Evolutionary conservation across 768 basidiomycete genomes (phyloP).

Genomic region (Sarcodon aspratus): DNA sequence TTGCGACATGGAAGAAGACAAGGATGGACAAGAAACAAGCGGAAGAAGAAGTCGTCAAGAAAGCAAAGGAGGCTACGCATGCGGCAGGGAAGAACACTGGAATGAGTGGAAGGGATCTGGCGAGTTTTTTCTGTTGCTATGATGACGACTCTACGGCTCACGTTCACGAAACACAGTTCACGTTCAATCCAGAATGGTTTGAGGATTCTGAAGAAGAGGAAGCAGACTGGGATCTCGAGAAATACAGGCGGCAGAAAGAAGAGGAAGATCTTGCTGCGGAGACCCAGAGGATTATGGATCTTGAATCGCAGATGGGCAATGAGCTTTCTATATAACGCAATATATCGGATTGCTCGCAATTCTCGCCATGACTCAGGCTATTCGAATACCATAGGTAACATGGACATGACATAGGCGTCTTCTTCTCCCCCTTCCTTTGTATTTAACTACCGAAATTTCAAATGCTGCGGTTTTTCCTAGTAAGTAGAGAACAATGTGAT

Average conservation of each 20-base stretch:
- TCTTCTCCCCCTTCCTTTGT: too few species aligned
- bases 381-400: neutral
- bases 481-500: too few species aligned
- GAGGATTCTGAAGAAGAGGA: conserved; percentile 52
- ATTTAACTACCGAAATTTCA: too few species aligned
- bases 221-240: conserved; percentile 37
- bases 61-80: conserved; percentile 71
- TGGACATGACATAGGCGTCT: too few species aligned
- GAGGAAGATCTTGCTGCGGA: conserved; percentile 46
- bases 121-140: conserved; percentile 22
- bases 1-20: conserved; percentile 92
- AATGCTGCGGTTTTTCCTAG: too few species aligned
- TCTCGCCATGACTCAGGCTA: neutral
- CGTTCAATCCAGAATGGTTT: conserved; percentile 94
- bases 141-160: neutral
- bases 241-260: conserved; percentile 53
- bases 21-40: conserved; percentile 92
- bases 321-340: neutral
- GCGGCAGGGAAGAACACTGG: conserved; percentile 86
- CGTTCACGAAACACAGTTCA: conserved; percentile 44
- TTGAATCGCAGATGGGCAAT: conserved; percentile 25
- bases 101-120: conserved; percentile 94
- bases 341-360: too few species aligned
- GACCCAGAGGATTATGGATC: conserved; percentile 35
- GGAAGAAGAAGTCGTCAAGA: conserved; percentile 69